phyloP scores from a whole-genome alignment of 495 filamentous ascomycete species.

The Penicillium pancosmium region DNA sequence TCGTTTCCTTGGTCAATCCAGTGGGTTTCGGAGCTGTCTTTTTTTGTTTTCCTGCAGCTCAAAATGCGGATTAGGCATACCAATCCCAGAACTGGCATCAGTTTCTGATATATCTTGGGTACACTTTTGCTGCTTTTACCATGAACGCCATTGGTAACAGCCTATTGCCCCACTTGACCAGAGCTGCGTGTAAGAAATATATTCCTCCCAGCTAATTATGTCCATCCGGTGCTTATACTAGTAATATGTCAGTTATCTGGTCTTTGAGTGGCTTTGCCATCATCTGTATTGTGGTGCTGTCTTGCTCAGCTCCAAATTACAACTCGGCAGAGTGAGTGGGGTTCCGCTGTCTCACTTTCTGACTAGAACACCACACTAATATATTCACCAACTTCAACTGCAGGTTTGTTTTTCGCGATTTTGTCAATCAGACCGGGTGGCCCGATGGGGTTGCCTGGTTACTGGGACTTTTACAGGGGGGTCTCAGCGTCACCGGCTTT shows the following conservation, averaged over 20 bases:
- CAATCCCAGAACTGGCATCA: constrained; percentile 67
- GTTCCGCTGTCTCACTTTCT: no score
- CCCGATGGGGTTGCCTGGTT: constrained; percentile 67
- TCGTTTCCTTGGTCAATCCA: constrained; percentile 60
- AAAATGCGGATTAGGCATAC: not conserved
- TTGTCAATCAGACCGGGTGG: constrained; percentile 64
- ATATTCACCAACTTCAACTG: constrained; percentile 21
- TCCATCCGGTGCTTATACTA: constrained; percentile 5
- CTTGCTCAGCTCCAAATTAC: constrained; percentile 63
- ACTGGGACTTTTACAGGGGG: constrained; percentile 63
- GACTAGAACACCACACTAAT: no score
- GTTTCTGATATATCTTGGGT: constrained; percentile 71
- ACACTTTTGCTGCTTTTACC: constrained; percentile 62
- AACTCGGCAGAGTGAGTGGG: constrained; percentile 58
- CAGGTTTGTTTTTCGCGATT: constrained; percentile 62
- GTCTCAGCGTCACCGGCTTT: constrained; percentile 63
- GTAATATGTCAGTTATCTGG: constrained; percentile 56
- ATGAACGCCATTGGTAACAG: constrained; percentile 70
- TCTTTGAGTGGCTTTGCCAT: constrained; percentile 65
- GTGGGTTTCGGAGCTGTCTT: constrained; percentile 36
- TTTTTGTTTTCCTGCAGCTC: not conserved
- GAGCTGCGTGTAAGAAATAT: constrained; percentile 45
- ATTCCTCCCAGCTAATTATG: not conserved
- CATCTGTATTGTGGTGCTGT: constrained; percentile 67
- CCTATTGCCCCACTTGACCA: constrained; percentile 65